Base-by-base conservation (phyloP, 805 yeast genomes). In the Candida ulmi region DNA sequence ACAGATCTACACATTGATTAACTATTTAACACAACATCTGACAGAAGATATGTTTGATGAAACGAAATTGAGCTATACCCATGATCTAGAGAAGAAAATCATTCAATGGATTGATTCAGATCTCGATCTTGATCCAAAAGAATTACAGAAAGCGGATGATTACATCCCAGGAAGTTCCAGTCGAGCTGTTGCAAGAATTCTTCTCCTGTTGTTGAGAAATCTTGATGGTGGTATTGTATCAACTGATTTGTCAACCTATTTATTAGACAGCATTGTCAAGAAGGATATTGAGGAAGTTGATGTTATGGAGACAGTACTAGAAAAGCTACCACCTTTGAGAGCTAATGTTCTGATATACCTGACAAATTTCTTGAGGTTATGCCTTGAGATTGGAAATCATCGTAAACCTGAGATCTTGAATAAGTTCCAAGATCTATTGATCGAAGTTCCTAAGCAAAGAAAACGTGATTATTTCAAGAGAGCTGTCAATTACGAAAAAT, bases 151-250 rank as follows among this genome's bases (percentile, higher is more conserved):
- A 9, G 50, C 51, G 16, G 56, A 54, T 35, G 33, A 30, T 3
- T 38, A 41, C 11, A 32, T 48, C 16, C 38, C 37, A 8, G 57
- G 57, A 4, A 47, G 55, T 12, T 42, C 58, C 8, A 38, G 48
- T 15, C 44, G 41, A 16, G 58, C 58, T 1, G 58, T 60, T 15
- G 45, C 57, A 5, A 42, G 58, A 33, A 58, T 61, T 2, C 42
- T 63, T 24, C 16, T 54, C 3, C 35, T 60, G 2, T 37, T 69
- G 12, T 43, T 70, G 42, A 49, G 57, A 18, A 58, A 60, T 33
- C 38, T 68, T 5, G 62, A 65, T 30, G 72, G 68, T 16, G 69
- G 73, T 6, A 59, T 70, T n/a, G 58, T 70, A 9, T 60, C 69
- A 32, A 47, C 44, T 13, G 65, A 57, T 37, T 51, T 58, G 19